Evolutionary conservation across 225 moss, liverwort and hornwort species (phyloP), one percentile per base, ranked within the genome.

Genomic region (Sphagnum contortum): DNA sequence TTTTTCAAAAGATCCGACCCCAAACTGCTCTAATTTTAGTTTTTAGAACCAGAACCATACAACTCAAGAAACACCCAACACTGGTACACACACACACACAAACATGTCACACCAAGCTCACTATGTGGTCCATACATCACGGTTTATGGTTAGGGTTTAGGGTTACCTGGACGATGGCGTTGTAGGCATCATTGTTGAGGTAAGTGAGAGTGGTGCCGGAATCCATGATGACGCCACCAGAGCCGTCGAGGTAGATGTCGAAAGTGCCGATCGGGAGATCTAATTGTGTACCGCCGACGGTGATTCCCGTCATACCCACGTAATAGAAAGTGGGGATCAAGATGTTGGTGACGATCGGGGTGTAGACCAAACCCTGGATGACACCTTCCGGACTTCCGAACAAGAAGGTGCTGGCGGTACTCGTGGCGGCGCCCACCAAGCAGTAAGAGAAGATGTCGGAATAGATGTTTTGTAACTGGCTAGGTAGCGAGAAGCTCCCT

Each of bases 181-280:
- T 10, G 49, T 74, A 83, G 48, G 80, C 79, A 52, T 80, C 76
- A 46, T 70, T 71, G 51, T 65, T 74, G 64, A 85, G 76, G 48
- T 81, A 81, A 45, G 85, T 74, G 47, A 85, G 81, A 48, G 85
- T 85, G 44, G 85, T 85, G 59, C 85, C 85, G 2, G 85, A 85
- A 68, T 85, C 85, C 11, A 85, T 53, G 65, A 85, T 81, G 48
- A 75, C 71, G 8, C 85, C 85, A 11, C 85, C 85, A 5, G 76
- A 71, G 4, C 85, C 85, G n/a, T 76, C 70, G 51, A 66, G 45
- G 66, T 74, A 75, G 63, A 81, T 57, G 29, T 61, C 44, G 74
- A 78, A 85, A 2, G 68, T 76, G 4, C 57, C 44, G 2, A 68
- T 63, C 50, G 79, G 66, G 65, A 85, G 64, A 14, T 60, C 51